A percentile compares a stretch with the other conserved stretches of the same genome.
phyloP scores from a whole-genome alignment of 345 rosid genomes.

The Salix dunnii region DNA sequence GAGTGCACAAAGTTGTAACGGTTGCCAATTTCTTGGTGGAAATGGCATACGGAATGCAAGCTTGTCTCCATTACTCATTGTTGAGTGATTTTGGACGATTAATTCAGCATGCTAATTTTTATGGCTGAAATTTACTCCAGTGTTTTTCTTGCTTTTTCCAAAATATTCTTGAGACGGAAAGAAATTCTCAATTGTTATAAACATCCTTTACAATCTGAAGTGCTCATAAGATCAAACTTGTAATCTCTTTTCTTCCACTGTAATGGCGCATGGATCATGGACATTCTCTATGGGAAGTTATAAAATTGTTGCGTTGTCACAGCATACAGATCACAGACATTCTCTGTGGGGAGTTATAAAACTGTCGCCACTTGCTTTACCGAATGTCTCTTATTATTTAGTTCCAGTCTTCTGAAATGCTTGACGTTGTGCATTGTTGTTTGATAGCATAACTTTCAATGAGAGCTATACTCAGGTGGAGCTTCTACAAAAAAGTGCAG shows the following conservation, averaged over 20 bases:
- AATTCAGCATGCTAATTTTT: too few relatives aligned
- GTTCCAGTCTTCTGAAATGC: not conserved
- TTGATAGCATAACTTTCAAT: not conserved
- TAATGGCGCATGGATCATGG: too few relatives aligned
- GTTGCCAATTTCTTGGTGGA: not conserved
- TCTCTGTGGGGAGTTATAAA: not conserved
- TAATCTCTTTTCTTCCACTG: not conserved
- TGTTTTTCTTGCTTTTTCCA: slow-evolving; percentile 1
- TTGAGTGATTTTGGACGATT: not conserved
- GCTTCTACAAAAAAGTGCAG: not conserved
- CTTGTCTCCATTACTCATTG: not conserved
- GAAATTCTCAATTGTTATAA: not conserved
- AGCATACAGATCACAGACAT: not conserved
- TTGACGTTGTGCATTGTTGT: not conserved
- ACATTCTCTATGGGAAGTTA: too few relatives aligned
- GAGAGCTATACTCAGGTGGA: not conserved
- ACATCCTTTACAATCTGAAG: not conserved
- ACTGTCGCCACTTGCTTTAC: not conserved
- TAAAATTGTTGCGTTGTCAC: too few relatives aligned
- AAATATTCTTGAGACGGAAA: not conserved
- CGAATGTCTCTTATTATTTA: not conserved
- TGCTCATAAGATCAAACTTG: not conserved
- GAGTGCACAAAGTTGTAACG: not conserved
- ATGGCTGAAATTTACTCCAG: not conserved
- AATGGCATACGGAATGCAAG: not conserved